phyloP scores from a whole-genome alignment of 2,329 filamentous ascomycete genomes.

The Aspergillus quadricinctus region DNA sequence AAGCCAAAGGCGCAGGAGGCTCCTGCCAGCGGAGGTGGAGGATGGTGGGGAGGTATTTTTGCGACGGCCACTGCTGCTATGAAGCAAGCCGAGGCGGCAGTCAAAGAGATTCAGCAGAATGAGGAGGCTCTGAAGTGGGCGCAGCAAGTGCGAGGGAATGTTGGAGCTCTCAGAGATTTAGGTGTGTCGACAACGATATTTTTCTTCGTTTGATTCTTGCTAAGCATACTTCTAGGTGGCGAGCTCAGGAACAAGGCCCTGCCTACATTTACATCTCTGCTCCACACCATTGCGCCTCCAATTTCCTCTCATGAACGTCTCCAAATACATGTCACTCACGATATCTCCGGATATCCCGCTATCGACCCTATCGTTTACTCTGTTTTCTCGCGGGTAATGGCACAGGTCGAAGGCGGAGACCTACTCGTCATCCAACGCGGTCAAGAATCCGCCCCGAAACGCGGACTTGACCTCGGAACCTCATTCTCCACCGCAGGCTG shows the following conservation, averaged over 20 bases:
- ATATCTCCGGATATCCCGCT: conserved; percentile 88
- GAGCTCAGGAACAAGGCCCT: conserved; percentile 81
- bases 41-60: conserved; percentile 85
- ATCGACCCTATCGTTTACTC: conserved; percentile 88
- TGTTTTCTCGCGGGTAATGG: conserved; percentile 93
- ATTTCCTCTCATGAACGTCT: conserved; percentile 96
- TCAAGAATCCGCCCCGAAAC: conserved; percentile 71
- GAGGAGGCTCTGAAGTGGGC: conserved; percentile 97
- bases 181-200: conserved; percentile 49
- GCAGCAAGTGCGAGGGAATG: conserved; percentile 86
- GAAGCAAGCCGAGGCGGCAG: conserved; percentile 87
- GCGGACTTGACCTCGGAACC: conserved; percentile 47
- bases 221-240: conserved; percentile 58
- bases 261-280: conserved; percentile 89
- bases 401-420: conserved; percentile 97
- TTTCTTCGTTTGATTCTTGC: not conserved
- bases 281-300: conserved; percentile 91
- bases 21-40: conserved; percentile 53
- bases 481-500: conserved; percentile 54
- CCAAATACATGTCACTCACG: conserved; percentile 95
- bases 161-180: conserved; percentile 69
- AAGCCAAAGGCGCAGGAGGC: conserved; percentile 46
- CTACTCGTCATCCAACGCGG: conserved; percentile 91
- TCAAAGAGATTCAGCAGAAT: conserved; percentile 92
- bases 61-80: conserved; percentile 69